Base-by-base conservation (phyloP, 768 basidiomycete genomes). In the Tulasnella sp. region DNA sequence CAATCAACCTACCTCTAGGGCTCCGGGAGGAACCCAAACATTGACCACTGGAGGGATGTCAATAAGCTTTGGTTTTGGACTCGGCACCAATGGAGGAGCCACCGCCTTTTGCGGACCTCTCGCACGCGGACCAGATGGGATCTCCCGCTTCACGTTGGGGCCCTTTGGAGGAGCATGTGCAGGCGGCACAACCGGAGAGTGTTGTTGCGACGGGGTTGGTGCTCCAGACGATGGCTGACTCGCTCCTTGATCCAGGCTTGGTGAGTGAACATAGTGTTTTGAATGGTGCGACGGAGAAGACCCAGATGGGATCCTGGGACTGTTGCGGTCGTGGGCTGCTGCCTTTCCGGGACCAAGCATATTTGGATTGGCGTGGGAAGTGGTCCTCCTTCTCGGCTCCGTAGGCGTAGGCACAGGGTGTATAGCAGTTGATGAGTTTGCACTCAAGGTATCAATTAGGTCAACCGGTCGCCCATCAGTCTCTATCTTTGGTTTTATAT, bases 21-120 rank as follows among this genome's bases (percentile, higher is more conserved):
- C 31, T 22, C 52, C 52, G 19, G 52, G 52, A 41, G 31, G 31
- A 53, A 53, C 52, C 42, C 52, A 31, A 53, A 10, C 34, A 15
- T 38, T 38, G 34, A 15, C 34, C 5, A 38, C 15, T 15, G 34
- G 29, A 27, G 42, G 54, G 24, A 56, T 56, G 21, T 56, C 44
- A 9, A 44, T 44, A 46, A 43, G 38, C 54, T 46, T 46, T 15
- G 21, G 38, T 29, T 45, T 46, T 21, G 24, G 54, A 12, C 21
- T 43, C 4, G 49, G 31, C 5, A 25, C 49, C 19, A 25, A 27
- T 17, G 49, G 10, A 51, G 31, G 25, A 31, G 49, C 25, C 19
- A 27, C 31, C 5, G 34, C 34, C 34, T 38, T 51, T 17, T 15
- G 49, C 25, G 17, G 49, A 17, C 49, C 25, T 51, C 25, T 51